Evolutionary conservation across 2,329 filamentous ascomycete genomes (phyloP), one percentile per base, ranked within the genome.

Genomic region (Lasiodiplodia citricola): DNA sequence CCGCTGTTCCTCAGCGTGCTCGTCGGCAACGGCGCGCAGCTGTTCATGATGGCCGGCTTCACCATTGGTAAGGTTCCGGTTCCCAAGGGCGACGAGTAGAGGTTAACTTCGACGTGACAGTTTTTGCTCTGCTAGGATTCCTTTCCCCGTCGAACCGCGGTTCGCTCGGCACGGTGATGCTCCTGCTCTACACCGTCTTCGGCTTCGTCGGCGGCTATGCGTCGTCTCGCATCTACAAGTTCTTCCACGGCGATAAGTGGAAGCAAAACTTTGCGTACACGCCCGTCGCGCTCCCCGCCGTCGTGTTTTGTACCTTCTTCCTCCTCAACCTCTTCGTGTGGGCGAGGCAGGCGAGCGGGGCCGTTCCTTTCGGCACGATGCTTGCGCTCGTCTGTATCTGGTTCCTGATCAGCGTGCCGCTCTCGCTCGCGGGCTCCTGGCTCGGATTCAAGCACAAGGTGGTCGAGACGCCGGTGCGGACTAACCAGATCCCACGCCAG

Each of bases 351-450:
- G 96, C 95, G 2, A 96, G 93, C 28, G 96, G 96, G 28, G 96
- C 96, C 10, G 96, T 99, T 2, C 96, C 96, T 0, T 96, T 99
- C 77, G 93, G 92, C 2, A 99, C 96, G 11, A 99, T 99, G 96
- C 86, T 99, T 54, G 92, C 97, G 67, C 90, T 98, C 69, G 87
- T 99, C 57, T 86, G 87, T 71, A 97, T 99, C 76, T 99, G 96
- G 96, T 99, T 99, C 81, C 79, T 97, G 77, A 97, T 99, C 78
- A 97, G 93, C 47, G 91, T 98, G 2, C 96, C 96, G 7, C 87
- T 98, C 54, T 97, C 94, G 35, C 87, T 97, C 70, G 90, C 89
- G 8, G 96, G 96, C 66, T 97, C 93, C 55, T 99, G 94, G 94
- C 80, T 98, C 54, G 96, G 94, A 38, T 98, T 98, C 86, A 93